Conservation (phyloP, 768 basidiomycete genomes). For the Serpula lacrymans region DNA sequence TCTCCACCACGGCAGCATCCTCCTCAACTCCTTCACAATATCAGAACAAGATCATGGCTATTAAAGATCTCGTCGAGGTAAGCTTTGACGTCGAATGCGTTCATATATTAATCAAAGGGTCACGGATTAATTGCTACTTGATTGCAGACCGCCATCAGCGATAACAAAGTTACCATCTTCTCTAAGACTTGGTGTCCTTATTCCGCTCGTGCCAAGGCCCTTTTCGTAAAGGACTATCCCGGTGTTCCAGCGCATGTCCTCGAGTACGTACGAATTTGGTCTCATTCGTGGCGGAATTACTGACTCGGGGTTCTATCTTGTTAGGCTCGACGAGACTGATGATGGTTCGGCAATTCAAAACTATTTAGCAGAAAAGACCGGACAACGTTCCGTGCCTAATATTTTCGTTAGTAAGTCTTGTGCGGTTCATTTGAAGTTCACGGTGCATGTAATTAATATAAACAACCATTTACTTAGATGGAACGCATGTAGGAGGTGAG, state of each 20-base stretch:
- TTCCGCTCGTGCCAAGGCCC: conserved; percentile 45
- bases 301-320: not conserved
- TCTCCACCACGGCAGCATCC: conserved; percentile 24
- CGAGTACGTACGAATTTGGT: conserved; percentile 40
- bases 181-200: conserved; percentile 58
- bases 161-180: conserved; percentile 55
- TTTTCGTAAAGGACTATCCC: conserved; percentile 40
- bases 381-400: conserved; percentile 72
- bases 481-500: conserved; percentile 17
- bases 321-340: conserved; percentile 54
- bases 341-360: conserved; percentile 64
- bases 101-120: conserved; percentile 36
- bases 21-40: conserved; percentile 24
- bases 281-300: not conserved
- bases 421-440: too few relatives aligned
- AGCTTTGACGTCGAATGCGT: conserved; percentile 20
- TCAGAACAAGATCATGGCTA: conserved; percentile 21
- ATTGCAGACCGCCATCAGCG: conserved; percentile 43
- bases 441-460: too few relatives aligned
- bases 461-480: too few relatives aligned
- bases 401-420: conserved; percentile 64
- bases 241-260: conserved; percentile 35
- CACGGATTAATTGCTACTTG: conserved; percentile 38
- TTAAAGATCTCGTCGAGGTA: conserved; percentile 40
- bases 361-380: conserved; percentile 61